Conservation (phyloP, 2,329 filamentous ascomycete species). For the Colletotrichum tropicicola region DNA sequence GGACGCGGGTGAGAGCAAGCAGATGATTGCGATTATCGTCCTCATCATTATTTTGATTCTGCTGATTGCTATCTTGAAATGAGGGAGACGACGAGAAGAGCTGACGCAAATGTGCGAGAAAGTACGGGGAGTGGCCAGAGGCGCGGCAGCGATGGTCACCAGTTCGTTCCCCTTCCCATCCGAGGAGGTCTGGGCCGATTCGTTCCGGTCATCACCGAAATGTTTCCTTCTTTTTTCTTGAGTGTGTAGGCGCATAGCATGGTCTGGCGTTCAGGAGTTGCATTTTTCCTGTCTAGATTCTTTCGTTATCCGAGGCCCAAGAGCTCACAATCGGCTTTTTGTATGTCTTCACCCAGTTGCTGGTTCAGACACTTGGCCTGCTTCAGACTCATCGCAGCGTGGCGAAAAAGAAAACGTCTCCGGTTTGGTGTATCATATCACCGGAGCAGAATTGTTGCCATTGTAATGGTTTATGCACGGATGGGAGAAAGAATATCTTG, state of each 20-base stretch:
- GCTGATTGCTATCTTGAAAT: constrained; percentile 85
- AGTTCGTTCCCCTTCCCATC: not conserved
- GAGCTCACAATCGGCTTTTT: not conserved
- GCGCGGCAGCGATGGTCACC: not conserved
- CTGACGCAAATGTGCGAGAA: constrained; percentile 47
- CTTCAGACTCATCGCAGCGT: not conserved
- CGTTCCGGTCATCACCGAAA: constrained; percentile 6
- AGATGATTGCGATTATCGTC: constrained; percentile 82
- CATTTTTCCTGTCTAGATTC: not conserved
- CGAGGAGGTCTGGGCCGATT: constrained; percentile 47
- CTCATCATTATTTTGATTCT: constrained; percentile 85
- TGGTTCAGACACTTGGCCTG: not conserved
- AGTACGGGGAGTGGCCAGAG: too few relatives aligned
- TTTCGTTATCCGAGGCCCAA: not conserved
- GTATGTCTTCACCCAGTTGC: not conserved
- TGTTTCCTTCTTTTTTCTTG: not conserved
- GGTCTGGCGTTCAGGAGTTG: constrained; percentile 25
- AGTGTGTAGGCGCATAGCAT: constrained; percentile 23
- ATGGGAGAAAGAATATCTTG: too few relatives aligned
- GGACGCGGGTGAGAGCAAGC: constrained; percentile 85
- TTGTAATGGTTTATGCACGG: too few relatives aligned
- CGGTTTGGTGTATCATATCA: too few relatives aligned
- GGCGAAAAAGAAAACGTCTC: not conserved
- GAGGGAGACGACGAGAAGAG: too few relatives aligned
- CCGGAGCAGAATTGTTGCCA: too few relatives aligned